phyloP scores from a whole-genome alignment of 1,139 yeast species.

The Maudiozyma humilis region DNA sequence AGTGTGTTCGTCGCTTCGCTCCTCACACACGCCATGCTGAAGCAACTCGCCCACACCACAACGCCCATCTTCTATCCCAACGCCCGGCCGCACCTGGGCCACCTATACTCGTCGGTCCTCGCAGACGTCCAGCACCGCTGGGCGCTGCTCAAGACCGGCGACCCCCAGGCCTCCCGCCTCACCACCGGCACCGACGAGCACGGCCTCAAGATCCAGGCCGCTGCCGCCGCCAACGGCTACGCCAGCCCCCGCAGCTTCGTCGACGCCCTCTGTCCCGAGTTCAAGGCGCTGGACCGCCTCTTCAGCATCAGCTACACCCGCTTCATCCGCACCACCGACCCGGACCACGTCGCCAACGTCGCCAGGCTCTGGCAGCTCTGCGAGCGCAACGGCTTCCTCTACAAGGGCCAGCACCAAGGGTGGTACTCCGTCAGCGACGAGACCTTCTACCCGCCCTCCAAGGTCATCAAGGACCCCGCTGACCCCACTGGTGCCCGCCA shows the following conservation, averaged over 20 bases:
- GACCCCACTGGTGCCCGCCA: conserved; percentile 11
- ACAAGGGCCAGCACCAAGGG: conserved; percentile 78
- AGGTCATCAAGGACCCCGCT: conserved; percentile 42
- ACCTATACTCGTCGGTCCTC: conserved; percentile 76
- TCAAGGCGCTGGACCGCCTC: conserved; percentile 49
- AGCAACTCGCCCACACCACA: conserved; percentile 44
- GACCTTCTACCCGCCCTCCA: conserved; percentile 81
- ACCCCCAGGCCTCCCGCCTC: conserved; percentile 42
- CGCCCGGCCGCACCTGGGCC: conserved; percentile 93
- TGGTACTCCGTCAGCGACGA: conserved; percentile 96
- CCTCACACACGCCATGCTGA: not conserved
- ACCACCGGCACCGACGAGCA: conserved; percentile 97
- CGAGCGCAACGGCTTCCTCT: conserved; percentile 54
- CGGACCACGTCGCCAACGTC: conserved; percentile 64
- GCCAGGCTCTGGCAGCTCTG: conserved; percentile 60
- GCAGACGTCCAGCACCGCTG: conserved; percentile 76
- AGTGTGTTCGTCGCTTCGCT: no score
- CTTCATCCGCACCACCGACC: conserved; percentile 85
- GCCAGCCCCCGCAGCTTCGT: conserved; percentile 58
- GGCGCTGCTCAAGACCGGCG: conserved; percentile 43
- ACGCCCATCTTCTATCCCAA: conserved; percentile 96
- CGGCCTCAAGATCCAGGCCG: conserved; percentile 84
- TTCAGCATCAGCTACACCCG: conserved; percentile 58
- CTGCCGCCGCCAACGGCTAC: conserved; percentile 45
- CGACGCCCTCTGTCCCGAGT: conserved; percentile 58